Base-by-base conservation (phyloP, 169 alveolate species). In the Babesia bovis region DNA sequence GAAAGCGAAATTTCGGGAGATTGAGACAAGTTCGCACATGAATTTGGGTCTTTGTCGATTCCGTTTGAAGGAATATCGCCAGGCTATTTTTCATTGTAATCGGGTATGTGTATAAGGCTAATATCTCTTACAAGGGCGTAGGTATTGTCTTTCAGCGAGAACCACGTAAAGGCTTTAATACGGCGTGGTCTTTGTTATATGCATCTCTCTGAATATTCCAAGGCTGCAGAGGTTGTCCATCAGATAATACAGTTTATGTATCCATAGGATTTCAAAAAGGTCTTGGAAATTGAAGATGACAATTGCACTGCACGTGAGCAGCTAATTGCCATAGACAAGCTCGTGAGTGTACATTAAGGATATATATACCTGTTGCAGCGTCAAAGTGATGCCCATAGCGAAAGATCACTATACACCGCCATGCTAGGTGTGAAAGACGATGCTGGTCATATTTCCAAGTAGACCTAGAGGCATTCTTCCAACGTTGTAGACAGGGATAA, bases 1-100 rank as follows among this genome's bases (percentile, higher is more conserved):
- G 71, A 53, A 23, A 58, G 44, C 52, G 17, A 81, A 70, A 35
- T 71, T 81, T 61, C 66, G 69, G 26, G 73, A 66, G 28, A n/a
- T 81, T 65, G 63, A 66, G 55, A 21, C 44, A 26, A 30, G 38
- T 17, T 53, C 84, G 26, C 45, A 70, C 67, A 32, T 63, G 61
- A 81, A 81, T 56, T 60, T 71, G 51, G 83, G 84, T 35, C 51
- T 81, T 50, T 52, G 58, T 41, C 30, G 61, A 25, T 70, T 66
- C 66, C 69, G 71, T 40, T 52, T 81, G 28, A 25, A 41, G 13
- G 69, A 69, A 25, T 81, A 26, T 41, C 63, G 57, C 23, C 32
- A 69, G 40, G 23, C 84, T 10, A 59, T 81, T 13, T 26, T n/a
- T 36, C 66, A 81, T 51, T 81, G 88, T 61, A 71, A 72, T 7